These are phyloP conservation scores for Avena eriantha DNA, from an alignment of 176 grass and related monocot species.

Conservation along the genomic window DNA sequence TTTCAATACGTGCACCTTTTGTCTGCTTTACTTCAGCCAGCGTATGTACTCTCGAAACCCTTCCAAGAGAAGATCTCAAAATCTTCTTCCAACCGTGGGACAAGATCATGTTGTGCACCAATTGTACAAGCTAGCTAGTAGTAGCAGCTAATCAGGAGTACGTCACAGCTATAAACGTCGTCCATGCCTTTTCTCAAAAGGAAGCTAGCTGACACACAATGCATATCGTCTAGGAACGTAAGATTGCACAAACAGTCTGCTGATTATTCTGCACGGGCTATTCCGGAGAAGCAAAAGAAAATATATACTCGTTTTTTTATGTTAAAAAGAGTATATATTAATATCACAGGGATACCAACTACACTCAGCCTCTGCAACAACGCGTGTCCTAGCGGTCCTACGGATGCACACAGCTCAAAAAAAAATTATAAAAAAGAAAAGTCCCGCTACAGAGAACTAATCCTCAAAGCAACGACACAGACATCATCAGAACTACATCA, in stretches of 20 bases:
- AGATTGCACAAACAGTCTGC: not conserved
- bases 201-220: slow-evolving; percentile 18
- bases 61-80: not conserved
- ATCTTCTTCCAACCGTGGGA: not conserved
- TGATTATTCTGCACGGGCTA: slow-evolving; percentile 4
- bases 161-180: too few relatives aligned
- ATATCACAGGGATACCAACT: too few relatives aligned
- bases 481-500: too few relatives aligned
- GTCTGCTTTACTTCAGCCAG: slow-evolving; percentile 3
- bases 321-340: too few relatives aligned
- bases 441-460: too few relatives aligned
- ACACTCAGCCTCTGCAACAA: too few relatives aligned
- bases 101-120: slow-evolving; percentile 1
- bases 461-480: too few relatives aligned
- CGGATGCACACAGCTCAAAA: too few relatives aligned
- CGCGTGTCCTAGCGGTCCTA: too few relatives aligned
- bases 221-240: not conserved
- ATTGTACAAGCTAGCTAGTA: not conserved
- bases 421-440: too few relatives aligned
- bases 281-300: not conserved
- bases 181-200: slow-evolving; percentile 15
- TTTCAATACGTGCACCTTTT: not conserved
- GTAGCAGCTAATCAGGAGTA: not conserved
- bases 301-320: not conserved
- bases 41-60: not conserved